Percentiles rank a stretch among this genome's conserved stretches.
These are phyloP conservation scores for Nitzschia sp. DNA, from an alignment of 108 stramenopile species.

Conservation along the genomic window DNA sequence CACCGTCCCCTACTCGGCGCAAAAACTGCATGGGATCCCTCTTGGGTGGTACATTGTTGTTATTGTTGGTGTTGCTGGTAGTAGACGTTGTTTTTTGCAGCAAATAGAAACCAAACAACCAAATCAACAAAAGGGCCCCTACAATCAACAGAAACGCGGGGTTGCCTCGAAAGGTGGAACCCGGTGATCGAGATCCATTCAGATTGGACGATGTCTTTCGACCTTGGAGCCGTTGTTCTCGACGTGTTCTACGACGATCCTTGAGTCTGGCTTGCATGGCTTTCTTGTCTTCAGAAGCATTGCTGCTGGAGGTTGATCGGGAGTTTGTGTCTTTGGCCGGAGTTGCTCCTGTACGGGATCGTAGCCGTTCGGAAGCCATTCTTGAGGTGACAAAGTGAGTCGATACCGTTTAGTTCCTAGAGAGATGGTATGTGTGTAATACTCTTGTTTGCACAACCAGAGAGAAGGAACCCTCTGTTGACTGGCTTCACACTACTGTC, in stretches of 20 bases:
- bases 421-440: too few species aligned
- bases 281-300: slow-evolving; percentile 10
- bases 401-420: too few species aligned
- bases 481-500: too few species aligned
- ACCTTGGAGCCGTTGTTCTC: slow-evolving; percentile 11
- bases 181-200: background rate
- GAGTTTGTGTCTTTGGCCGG: background rate
- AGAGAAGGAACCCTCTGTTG: too few species aligned
- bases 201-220: background rate
- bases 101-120: slow-evolving; percentile 22
- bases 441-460: too few species aligned
- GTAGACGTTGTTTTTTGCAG: background rate
- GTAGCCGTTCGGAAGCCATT: slow-evolving; percentile 9
- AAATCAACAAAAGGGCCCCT: slow-evolving; percentile 6
- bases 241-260: slow-evolving; percentile 26
- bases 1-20: background rate
- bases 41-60: background rate
- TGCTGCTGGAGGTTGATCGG: too few species aligned
- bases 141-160: background rate
- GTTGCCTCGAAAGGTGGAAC: background rate
- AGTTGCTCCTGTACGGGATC: slow-evolving; percentile 8
- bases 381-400: background rate
- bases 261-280: slow-evolving; percentile 28
- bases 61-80: background rate
- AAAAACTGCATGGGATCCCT: background rate